Percentiles rank a stretch among this genome's conserved stretches.
Evolutionary conservation across 345 rosid genomes (phyloP).

Genomic region (Eucalyptus regnans): DNA sequence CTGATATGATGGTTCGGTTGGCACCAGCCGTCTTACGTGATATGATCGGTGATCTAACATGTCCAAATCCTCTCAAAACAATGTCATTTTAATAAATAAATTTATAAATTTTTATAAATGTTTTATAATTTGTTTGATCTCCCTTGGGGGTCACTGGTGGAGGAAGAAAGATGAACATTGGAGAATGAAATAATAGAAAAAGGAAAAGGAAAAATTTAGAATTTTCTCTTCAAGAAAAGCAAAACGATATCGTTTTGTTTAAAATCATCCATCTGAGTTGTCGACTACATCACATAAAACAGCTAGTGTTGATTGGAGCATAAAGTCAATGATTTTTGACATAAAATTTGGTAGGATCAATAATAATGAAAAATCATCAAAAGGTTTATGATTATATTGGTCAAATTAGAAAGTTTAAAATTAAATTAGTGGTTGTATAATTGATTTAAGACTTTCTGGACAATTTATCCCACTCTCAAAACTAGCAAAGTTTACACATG

Average conservation of each 20-base stretch:
- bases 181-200: background rate
- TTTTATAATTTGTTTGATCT: too few relatives aligned
- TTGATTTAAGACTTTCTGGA: background rate
- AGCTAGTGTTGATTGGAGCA: background rate
- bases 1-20: rapidly evolving
- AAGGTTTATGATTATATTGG: too few relatives aligned
- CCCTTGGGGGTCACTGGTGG: background rate
- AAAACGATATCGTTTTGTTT: rapidly evolving
- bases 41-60: rapidly evolving
- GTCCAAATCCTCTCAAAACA: background rate
- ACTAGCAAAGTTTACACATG: too few relatives aligned
- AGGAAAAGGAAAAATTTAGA: background rate
- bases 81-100: too few relatives aligned
- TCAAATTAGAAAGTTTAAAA: background rate
- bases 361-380: background rate
- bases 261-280: background rate
- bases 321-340: too few relatives aligned
- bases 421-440: background rate
- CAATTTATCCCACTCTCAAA: background rate
- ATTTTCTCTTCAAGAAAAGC: background rate
- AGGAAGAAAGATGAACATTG: background rate
- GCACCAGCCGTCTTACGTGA: rapidly evolving
- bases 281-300: rapidly evolving
- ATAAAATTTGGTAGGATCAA: background rate
- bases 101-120: too few relatives aligned